Conservation (phyloP, 129 eudicot genomes). For the Pseudognaphalium luteoalbum region DNA sequence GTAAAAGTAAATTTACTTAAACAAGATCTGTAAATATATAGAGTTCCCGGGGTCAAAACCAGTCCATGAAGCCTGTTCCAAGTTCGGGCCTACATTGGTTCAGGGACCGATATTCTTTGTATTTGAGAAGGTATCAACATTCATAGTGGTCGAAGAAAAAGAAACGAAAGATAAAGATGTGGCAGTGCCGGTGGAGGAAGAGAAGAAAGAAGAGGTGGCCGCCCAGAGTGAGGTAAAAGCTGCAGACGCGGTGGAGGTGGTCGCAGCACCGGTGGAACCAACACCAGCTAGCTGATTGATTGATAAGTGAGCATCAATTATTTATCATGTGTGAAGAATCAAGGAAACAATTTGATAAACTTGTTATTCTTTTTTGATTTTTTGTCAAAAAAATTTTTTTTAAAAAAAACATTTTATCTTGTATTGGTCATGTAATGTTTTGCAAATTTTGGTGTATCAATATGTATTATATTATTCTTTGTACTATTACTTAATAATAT, state of each 20-base stretch:
- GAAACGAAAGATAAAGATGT: slow-evolving; percentile 38
- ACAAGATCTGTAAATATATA: slow-evolving; percentile 11
- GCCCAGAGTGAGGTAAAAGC: slow-evolving; percentile 19
- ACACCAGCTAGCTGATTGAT: slow-evolving; percentile 41
- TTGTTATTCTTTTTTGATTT: not conserved
- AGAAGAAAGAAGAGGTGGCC: slow-evolving; percentile 38
- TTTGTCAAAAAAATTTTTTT: slow-evolving; percentile 2
- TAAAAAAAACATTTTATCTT: too few relatives aligned
- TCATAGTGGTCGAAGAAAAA: slow-evolving; percentile 49
- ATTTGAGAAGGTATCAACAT: slow-evolving; percentile 75
- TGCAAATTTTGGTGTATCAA: slow-evolving; percentile 20
- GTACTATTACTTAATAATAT: too few relatives aligned
- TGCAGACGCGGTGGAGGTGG: slow-evolving; percentile 39
- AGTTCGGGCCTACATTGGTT: slow-evolving; percentile 58
- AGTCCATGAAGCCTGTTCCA: slow-evolving; percentile 62
- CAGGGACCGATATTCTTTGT: slow-evolving; percentile 66
- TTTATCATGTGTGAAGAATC: slow-evolving; percentile 14
- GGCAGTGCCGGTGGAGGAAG: slow-evolving; percentile 27
- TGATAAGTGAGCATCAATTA: not conserved
- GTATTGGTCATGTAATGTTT: slow-evolving; percentile 12
- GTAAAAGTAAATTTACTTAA: not conserved
- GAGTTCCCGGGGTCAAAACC: slow-evolving; percentile 88
- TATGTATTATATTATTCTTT: slow-evolving; percentile 14
- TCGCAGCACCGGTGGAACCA: slow-evolving; percentile 49
- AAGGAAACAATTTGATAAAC: slow-evolving; percentile 22